Evolutionary conservation across 2,329 filamentous ascomycete species (phyloP), one percentile per base, ranked within the genome.

Genomic region (Gaeumannomyces sp.): DNA sequence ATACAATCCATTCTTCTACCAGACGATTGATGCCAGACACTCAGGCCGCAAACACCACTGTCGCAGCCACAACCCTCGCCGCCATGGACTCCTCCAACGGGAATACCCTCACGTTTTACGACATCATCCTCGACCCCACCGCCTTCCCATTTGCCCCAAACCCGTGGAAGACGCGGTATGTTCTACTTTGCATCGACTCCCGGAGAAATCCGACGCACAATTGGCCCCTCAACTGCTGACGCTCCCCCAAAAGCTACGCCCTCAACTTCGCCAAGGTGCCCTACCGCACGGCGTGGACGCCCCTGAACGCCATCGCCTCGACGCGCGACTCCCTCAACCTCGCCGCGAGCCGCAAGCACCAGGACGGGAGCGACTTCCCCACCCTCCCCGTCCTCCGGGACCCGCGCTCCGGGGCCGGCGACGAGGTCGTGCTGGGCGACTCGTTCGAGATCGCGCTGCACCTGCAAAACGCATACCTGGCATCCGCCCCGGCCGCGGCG

Each of bases 381-480:
- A 90, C 87, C 2, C 78, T 89, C 0, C 87, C 87, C 1, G 78
- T 88, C 58, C 72, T 89, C 28, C 69, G 75, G 1, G 83, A 88
- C 62, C 71, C 76, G 0, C 64, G 69, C 25, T 81, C 79, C 0
- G 70, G 70, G 6, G 66, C 73, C 0, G 45, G 22, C 19, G 22
- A n/a, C 6, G 45, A 53, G 8, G 45, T n/a, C 19, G 62, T 77
- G 0, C 64, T 89, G 3, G 87, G 87, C 6, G 87, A 90, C 74
- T 85, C 85, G 2, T 87, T 88, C 70, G 87, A 89, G 63, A 89
- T 89, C 66, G 87, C 87, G 8, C 73, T 81, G 31, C 83, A 88
- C 69, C 77, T 89, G 2, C 80, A 89, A 29, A 73, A 78, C 1
- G 77, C 72, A 0, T 86, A 83, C 64, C 83, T 53, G 19, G 13